These are phyloP conservation scores for Cymodocea nodosa DNA, from an alignment of 116 monocot species.

Conservation along the genomic window DNA sequence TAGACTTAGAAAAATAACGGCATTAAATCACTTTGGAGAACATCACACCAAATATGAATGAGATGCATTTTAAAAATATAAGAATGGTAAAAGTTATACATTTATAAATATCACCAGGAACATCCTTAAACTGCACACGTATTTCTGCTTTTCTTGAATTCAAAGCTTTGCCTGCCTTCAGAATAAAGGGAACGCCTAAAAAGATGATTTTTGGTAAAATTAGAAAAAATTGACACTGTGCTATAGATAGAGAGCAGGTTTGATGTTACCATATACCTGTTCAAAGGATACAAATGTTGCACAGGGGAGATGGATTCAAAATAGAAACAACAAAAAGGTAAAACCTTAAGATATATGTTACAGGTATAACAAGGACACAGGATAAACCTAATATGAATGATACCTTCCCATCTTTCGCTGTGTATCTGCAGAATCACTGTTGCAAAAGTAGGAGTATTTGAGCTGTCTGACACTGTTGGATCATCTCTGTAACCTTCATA, in stretches of 20 bases:
- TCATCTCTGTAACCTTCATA: constrained; percentile 94
- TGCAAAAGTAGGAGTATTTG: constrained; percentile 95
- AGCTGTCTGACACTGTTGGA: constrained; percentile 67
- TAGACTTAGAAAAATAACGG: too few relatives aligned
- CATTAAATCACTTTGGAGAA: too few relatives aligned
- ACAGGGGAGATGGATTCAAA: too few relatives aligned
- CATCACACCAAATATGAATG: not conserved
- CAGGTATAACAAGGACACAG: not conserved
- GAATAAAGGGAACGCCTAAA: constrained; percentile 90
- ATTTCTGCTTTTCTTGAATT: constrained; percentile 93
- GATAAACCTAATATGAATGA: not conserved
- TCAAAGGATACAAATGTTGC: too few relatives aligned
- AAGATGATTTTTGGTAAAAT: not conserved
- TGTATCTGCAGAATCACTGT: constrained; percentile 68
- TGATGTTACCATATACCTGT: too few relatives aligned
- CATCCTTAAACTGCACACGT: constrained; percentile 94
- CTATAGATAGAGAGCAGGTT: too few relatives aligned
- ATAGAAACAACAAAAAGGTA: not conserved
- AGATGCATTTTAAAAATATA: not conserved
- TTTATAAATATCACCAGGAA: constrained; percentile 92
- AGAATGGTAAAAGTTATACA: constrained; percentile 27
- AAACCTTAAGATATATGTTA: not conserved
- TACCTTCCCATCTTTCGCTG: constrained; percentile 99
- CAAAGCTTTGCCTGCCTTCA: constrained; percentile 95
- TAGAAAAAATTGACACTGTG: too few relatives aligned